These are phyloP conservation scores for Vigna trinervia DNA, from an alignment of 306 rosid genomes.

Conservation along the genomic window DNA sequence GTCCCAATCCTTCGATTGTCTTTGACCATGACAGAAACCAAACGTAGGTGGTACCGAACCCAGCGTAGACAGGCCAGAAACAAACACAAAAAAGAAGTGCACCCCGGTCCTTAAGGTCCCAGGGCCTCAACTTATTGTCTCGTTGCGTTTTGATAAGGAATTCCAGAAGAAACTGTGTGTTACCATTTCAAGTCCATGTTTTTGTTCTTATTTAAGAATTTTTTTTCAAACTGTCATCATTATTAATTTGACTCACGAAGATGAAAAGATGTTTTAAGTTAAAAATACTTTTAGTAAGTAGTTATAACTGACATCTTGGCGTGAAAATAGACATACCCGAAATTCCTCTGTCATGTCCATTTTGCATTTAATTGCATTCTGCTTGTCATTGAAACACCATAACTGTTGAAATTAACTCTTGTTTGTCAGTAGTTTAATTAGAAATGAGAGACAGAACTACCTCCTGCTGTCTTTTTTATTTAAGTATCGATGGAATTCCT, in stretches of 20 bases:
- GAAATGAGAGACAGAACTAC: background rate
- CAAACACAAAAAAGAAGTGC: background rate
- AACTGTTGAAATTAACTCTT: background rate
- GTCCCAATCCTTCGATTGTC: slow-evolving; percentile 31
- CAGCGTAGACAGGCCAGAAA: background rate
- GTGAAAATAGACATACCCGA: background rate
- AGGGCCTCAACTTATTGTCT: slow-evolving; percentile 13
- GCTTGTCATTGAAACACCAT: slow-evolving; percentile 27
- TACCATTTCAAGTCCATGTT: background rate
- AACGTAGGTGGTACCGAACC: slow-evolving; percentile 34
- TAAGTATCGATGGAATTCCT: background rate
- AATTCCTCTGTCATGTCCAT: background rate
- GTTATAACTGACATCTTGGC: background rate
- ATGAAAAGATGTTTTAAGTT: background rate
- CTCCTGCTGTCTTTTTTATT: slow-evolving; percentile 12
- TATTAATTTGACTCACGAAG: background rate
- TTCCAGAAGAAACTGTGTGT: background rate
- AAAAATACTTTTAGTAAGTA: background rate
- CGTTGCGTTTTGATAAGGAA: slow-evolving; percentile 11
- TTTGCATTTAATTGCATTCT: slow-evolving; percentile 14
- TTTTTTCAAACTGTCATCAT: background rate
- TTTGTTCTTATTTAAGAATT: background rate
- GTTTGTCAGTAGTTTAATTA: slow-evolving; percentile 11
- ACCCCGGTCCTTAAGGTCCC: background rate
- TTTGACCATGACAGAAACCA: slow-evolving; percentile 31